Evolutionary conservation across 1,284 basidiomycete genomes (phyloP).

Genomic region (Rhodotorula glutinis): DNA sequence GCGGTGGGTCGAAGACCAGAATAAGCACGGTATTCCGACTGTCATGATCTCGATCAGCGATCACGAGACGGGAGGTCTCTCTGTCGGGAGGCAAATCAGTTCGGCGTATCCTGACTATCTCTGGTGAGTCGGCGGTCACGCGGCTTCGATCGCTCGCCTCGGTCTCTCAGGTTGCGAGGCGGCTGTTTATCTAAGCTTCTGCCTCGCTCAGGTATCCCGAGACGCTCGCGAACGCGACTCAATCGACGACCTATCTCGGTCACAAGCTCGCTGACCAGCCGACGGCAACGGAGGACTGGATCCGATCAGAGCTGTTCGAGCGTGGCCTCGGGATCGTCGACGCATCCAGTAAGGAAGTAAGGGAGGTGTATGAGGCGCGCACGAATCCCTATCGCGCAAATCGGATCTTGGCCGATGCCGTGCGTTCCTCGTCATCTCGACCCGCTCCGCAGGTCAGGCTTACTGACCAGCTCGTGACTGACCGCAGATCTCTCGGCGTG

Average conservation of each 20-base stretch:
- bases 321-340: slow-evolving; percentile 44
- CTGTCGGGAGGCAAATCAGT: slow-evolving; percentile 48
- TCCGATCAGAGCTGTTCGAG: slow-evolving; percentile 37
- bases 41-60: slow-evolving; percentile 49
- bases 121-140: background rate
- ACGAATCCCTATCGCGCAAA: slow-evolving; percentile 32
- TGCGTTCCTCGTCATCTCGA: slow-evolving; percentile 8
- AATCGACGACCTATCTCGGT: slow-evolving; percentile 46
- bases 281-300: slow-evolving; percentile 30
- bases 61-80: slow-evolving; percentile 51
- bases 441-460: background rate
- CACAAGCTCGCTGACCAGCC: slow-evolving; percentile 24
- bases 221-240: slow-evolving; percentile 46
- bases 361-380: slow-evolving; percentile 39
- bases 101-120: slow-evolving; percentile 45
- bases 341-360: slow-evolving; percentile 43
- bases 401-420: slow-evolving; percentile 41
- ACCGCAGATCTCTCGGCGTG: slow-evolving; percentile 43
- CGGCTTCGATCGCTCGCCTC: too few relatives aligned
- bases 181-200: too few relatives aligned
- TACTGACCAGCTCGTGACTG: background rate
- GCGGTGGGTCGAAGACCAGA: slow-evolving; percentile 45
- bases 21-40: slow-evolving; percentile 44
- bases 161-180: too few relatives aligned
- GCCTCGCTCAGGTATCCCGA: slow-evolving; percentile 47